These are phyloP conservation scores for Hemileia vastatrix DNA, from an alignment of 1,284 basidiomycete species.

Conservation along the genomic window DNA sequence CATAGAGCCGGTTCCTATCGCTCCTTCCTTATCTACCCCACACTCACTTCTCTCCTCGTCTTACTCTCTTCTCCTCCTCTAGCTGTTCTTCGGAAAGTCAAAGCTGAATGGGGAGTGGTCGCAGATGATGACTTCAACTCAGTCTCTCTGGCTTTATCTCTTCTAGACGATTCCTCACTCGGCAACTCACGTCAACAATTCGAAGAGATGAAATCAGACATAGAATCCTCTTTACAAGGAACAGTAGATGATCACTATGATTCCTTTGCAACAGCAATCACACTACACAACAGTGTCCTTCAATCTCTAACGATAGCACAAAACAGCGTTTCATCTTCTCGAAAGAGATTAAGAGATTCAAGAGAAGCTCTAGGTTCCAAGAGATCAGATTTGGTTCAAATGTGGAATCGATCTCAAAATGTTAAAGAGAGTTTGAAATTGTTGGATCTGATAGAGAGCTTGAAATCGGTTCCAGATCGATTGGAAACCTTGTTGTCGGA, in stretches of 20 bases:
- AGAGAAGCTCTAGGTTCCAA: too few relatives aligned
- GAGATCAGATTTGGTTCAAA: too few relatives aligned
- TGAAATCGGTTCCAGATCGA: slow-evolving; percentile 82
- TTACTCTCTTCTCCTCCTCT: not conserved
- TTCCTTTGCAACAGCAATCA: too few relatives aligned
- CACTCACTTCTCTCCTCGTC: not conserved
- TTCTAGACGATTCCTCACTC: slow-evolving; percentile 37
- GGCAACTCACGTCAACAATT: slow-evolving; percentile 34
- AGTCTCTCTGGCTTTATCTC: slow-evolving; percentile 35
- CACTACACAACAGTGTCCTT: too few relatives aligned
- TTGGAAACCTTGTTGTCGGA: slow-evolving; percentile 88
- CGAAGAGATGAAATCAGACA: slow-evolving; percentile 33
- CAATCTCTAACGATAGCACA: too few relatives aligned
- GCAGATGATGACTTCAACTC: slow-evolving; percentile 40
- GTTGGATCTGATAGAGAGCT: too few relatives aligned
- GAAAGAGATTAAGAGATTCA: too few relatives aligned
- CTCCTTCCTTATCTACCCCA: not conserved
- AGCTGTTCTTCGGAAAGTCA: slow-evolving; percentile 39
- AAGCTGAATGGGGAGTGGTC: slow-evolving; percentile 39
- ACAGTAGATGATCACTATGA: too few relatives aligned
- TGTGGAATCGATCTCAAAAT: too few relatives aligned
- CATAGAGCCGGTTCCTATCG: not conserved
- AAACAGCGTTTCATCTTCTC: too few relatives aligned
- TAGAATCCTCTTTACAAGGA: slow-evolving; percentile 38
- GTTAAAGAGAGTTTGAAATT: too few relatives aligned